Base-by-base conservation (phyloP, 1,139 yeast genomes). In the Candida buenavistaensis region DNA sequence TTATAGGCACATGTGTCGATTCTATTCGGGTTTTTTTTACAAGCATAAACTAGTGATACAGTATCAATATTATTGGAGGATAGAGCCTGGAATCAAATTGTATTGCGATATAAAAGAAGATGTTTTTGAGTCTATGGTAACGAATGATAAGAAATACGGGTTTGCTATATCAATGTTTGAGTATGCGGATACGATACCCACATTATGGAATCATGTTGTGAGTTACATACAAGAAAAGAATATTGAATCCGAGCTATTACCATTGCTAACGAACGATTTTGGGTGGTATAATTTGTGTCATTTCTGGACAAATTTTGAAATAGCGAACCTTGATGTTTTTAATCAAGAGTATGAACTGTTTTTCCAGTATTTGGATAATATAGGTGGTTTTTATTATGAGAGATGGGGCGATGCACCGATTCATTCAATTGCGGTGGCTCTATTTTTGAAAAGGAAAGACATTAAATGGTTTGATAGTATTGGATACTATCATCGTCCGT, bases 361-460 rank as follows among this genome's bases (percentile, higher is more conserved):
- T 33, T 64, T 64, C 36, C 38, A 52, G 8, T 52, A 44, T 33
- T 47, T 64, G 32, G 70, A 64, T 42, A 14, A 25, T 6, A 36
- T 46, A 3, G 71, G 70, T 1, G 70, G 71, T 13, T 63, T 64
- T 39, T 64, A 43, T 42, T 64, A 65, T 40, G 70, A 64, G 43
- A 44, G 71, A 29, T 65, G 72, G 72, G 71, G 71, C 5, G 72
- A 64, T 43, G 72, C 70, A 1, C 71, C 72, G 0, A 48, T 65
- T 8, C 70, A 64, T 43, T 44, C 66, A 1, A 44, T 64, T 23
- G 66, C 57, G 3, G 46, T 60, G 10, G 52, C 59, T 27, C 38
- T 54, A 25, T 49, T 58, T 29, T 42, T 62, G 25, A 31, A 43
- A 10, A 52, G 49, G 17, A 32, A 39, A 13, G 59, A 63, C 16